Percentiles rank a stretch among this genome's conserved stretches.
Conservation (phyloP, 352 stramenopile genomes). For the Phytophthora quininea region DNA sequence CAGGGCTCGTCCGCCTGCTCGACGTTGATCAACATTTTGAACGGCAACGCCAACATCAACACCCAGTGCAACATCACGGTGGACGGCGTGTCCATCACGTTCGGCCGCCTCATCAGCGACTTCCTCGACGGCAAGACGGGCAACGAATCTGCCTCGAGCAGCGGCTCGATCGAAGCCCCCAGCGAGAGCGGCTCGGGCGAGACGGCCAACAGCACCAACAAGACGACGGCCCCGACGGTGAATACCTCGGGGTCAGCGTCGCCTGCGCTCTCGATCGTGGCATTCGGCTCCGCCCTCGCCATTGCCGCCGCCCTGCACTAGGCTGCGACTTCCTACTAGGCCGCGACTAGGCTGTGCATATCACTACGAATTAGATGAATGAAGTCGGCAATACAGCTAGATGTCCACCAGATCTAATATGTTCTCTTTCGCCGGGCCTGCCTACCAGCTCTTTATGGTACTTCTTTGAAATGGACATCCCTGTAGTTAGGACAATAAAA, state of each 20-base stretch:
- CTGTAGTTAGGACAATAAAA: conserved; percentile 33
- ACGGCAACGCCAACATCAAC: conserved; percentile 48
- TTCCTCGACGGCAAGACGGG: conserved; percentile 62
- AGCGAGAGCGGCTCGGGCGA: conserved; percentile 25
- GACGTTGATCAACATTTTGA: conserved; percentile 63
- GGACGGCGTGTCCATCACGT: conserved; percentile 40
- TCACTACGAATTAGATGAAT: conserved; percentile 10
- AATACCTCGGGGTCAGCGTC: conserved; percentile 11
- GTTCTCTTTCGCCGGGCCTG: background rate
- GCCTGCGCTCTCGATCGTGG: conserved; percentile 19
- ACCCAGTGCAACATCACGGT: conserved; percentile 59
- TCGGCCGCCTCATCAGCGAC: conserved; percentile 49
- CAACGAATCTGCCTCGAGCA: conserved; percentile 51
- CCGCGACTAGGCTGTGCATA: background rate
- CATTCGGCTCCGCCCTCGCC: conserved; percentile 19
- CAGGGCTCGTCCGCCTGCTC: conserved; percentile 46
- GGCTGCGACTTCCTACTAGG: background rate
- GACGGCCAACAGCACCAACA: background rate
- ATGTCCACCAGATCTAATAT: background rate
- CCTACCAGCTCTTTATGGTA: background rate
- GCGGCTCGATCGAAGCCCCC: conserved; percentile 16
- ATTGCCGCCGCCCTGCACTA: conserved; percentile 34
- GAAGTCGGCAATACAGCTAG: conserved; percentile 21
- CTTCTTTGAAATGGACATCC: background rate
- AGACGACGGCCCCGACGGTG: background rate